Evolutionary conservation across 495 filamentous ascomycete genomes (phyloP).

Genomic region (Pyrenula aspistea): DNA sequence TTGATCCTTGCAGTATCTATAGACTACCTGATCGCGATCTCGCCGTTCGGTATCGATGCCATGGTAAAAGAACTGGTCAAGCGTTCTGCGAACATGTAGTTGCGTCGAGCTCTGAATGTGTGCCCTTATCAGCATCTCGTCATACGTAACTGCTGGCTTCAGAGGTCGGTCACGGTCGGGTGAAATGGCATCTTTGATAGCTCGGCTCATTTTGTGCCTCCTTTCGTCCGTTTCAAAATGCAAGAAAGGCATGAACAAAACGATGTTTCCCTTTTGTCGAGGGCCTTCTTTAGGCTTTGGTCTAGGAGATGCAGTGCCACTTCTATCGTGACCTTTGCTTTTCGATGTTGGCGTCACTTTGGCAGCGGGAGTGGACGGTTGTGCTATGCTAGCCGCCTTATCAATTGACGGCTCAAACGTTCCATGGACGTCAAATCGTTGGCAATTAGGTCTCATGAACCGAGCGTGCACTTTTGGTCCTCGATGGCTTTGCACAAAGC

Average conservation of each 20-base stretch:
- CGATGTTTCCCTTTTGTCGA: conserved; percentile 30
- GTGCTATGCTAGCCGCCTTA: not conserved
- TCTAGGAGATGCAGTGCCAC: not conserved
- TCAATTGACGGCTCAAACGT: not conserved
- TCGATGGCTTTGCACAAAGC: conserved; percentile 46
- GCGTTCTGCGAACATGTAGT: conserved; percentile 53
- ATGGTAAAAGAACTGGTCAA: conserved; percentile 63
- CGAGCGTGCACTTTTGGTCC: conserved; percentile 50
- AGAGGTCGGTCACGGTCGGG: conserved; percentile 11
- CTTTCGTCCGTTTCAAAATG: conserved; percentile 52
- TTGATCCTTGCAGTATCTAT: conserved; percentile 39
- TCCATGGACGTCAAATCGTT: conserved; percentile 17
- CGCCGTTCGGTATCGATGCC: conserved; percentile 55
- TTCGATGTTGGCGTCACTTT: not conserved
- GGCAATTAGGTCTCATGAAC: conserved; percentile 55
- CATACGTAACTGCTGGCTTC: conserved; percentile 26
- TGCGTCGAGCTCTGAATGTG: conserved; percentile 41
- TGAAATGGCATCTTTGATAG: conserved; percentile 38
- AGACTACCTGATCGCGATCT: conserved; percentile 61
- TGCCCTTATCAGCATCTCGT: conserved; percentile 53
- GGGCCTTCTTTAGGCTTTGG: not conserved
- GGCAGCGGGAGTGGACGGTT: not conserved
- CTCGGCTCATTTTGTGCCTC: conserved; percentile 45
- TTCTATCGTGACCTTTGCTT: not conserved
- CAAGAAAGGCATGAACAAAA: conserved; percentile 57